phyloP scores from a whole-genome alignment of 805 yeast species.

The Candida xyloterini region DNA sequence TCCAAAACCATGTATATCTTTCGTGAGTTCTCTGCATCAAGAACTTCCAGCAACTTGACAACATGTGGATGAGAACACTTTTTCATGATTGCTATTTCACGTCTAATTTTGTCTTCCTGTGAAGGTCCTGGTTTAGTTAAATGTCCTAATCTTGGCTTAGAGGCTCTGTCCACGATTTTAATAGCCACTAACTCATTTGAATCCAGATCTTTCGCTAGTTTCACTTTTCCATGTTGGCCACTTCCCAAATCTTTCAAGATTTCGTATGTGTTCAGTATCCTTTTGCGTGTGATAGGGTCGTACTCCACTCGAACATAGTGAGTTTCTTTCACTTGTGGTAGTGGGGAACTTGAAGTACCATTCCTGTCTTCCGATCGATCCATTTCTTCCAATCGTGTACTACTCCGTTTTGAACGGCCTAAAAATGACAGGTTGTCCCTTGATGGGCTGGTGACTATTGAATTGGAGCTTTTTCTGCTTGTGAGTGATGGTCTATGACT shows the following conservation, averaged over 20 bases:
- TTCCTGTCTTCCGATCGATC: slow-evolving; percentile 3
- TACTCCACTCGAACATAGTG: slow-evolving; percentile 75
- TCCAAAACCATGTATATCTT: slow-evolving; percentile 90
- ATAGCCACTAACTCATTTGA: slow-evolving; percentile 77
- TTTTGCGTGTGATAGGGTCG: slow-evolving; percentile 81
- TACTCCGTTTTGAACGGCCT: slow-evolving; percentile 12
- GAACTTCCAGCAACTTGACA: slow-evolving; percentile 80
- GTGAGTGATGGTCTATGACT: slow-evolving; percentile 10
- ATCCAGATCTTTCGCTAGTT: slow-evolving; percentile 75
- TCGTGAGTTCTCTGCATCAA: slow-evolving; percentile 79
- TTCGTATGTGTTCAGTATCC: slow-evolving; percentile 86
- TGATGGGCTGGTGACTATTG: slow-evolving; percentile 15
- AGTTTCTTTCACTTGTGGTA: slow-evolving; percentile 71
- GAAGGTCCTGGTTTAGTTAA: slow-evolving; percentile 28
- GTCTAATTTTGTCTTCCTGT: slow-evolving; percentile 70
- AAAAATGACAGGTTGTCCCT: slow-evolving; percentile 16
- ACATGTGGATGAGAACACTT: slow-evolving; percentile 90
- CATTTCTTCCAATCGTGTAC: slow-evolving; percentile 7
- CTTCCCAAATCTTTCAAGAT: slow-evolving; percentile 82
- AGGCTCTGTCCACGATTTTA: slow-evolving; percentile 81
- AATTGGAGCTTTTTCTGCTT: slow-evolving; percentile 14
- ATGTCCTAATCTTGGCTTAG: slow-evolving; percentile 50
- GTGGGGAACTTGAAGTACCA: background rate
- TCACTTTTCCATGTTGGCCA: slow-evolving; percentile 99
- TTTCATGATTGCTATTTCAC: slow-evolving; percentile 92